These are phyloP conservation scores for Ceratobasidium papillatum DNA, from an alignment of 1,284 basidiomycete genomes.

Conservation along the genomic window DNA sequence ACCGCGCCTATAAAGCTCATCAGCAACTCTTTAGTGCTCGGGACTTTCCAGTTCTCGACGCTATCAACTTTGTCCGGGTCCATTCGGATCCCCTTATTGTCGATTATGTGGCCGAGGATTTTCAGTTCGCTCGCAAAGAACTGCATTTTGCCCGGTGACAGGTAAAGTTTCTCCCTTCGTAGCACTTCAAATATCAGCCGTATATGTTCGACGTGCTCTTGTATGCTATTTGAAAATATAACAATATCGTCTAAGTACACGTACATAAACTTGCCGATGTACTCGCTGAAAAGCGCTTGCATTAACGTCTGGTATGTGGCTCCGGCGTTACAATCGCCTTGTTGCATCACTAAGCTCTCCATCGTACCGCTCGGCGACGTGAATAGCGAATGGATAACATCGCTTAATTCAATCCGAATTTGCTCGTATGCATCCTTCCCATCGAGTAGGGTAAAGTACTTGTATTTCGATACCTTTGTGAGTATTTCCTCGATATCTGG, in stretches of 20 bases:
- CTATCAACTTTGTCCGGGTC: constrained; percentile 41
- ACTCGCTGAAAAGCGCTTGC: constrained; percentile 50
- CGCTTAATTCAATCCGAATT: constrained; percentile 51
- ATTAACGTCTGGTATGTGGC: constrained; percentile 50
- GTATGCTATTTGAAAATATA: constrained; percentile 51
- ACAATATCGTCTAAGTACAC: constrained; percentile 45
- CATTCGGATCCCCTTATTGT: constrained; percentile 48
- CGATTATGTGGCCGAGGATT: constrained; percentile 52
- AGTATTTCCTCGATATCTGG: constrained; percentile 51
- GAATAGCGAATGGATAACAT: constrained; percentile 48
- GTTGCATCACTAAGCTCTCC: constrained; percentile 52
- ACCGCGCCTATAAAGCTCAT: constrained; percentile 56
- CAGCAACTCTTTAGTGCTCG: constrained; percentile 53
- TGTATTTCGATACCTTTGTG: constrained; percentile 35
- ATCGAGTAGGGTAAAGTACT: constrained; percentile 51
- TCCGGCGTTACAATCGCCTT: constrained; percentile 50
- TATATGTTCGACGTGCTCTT: constrained; percentile 53
- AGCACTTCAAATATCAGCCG: constrained; percentile 50
- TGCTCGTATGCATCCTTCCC: constrained; percentile 54
- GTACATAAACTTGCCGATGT: constrained; percentile 47
- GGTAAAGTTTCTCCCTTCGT: constrained; percentile 48
- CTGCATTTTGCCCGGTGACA: constrained; percentile 49
- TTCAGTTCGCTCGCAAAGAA: constrained; percentile 49
- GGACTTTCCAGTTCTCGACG: constrained; percentile 45
- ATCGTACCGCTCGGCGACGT: constrained; percentile 53